phyloP scores from a whole-genome alignment of 1,139 yeast species.

The Magnusiomyces paraingens region DNA sequence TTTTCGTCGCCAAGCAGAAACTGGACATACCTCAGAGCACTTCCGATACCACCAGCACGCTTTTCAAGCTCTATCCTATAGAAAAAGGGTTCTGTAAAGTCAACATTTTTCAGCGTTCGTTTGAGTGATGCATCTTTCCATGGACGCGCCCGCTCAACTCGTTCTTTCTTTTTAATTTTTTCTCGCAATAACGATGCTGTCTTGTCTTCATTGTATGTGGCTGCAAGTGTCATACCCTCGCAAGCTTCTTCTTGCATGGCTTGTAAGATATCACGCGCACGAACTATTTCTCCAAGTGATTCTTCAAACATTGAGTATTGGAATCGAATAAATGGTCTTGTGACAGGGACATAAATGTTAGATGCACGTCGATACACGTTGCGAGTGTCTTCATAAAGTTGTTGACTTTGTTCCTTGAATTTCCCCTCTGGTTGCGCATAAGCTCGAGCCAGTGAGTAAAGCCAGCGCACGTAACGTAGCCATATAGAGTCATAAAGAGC shows the following conservation, averaged over 20 bases:
- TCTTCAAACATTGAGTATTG: conserved; percentile 36
- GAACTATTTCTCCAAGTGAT: conserved; percentile 24
- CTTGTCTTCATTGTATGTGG: background rate
- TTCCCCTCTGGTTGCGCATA: conserved; percentile 1
- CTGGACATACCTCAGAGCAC: conserved; percentile 23
- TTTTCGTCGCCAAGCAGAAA: conserved; percentile 11
- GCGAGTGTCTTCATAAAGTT: conserved; percentile 25
- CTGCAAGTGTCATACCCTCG: conserved; percentile 18
- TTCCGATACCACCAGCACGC: conserved; percentile 16
- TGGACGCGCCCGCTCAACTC: background rate
- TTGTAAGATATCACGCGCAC: conserved; percentile 29
- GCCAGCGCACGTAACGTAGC: conserved; percentile 52
- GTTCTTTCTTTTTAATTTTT: background rate
- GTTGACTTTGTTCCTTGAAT: conserved; percentile 13
- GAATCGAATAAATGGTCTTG: conserved; percentile 30
- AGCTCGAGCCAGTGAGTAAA: conserved; percentile 9
- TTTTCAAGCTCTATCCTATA: conserved; percentile 25
- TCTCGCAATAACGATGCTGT: background rate
- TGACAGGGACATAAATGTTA: conserved; percentile 29
- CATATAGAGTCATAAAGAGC: conserved; percentile 53
- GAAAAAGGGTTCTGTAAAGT: conserved; percentile 15
- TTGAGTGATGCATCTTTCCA: background rate
- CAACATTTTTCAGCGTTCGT: conserved; percentile 4
- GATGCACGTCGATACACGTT: conserved; percentile 31
- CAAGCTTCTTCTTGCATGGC: conserved; percentile 17